Conservation (phyloP, 2,329 filamentous ascomycete species). For the Sclerotinia trifoliorum region DNA sequence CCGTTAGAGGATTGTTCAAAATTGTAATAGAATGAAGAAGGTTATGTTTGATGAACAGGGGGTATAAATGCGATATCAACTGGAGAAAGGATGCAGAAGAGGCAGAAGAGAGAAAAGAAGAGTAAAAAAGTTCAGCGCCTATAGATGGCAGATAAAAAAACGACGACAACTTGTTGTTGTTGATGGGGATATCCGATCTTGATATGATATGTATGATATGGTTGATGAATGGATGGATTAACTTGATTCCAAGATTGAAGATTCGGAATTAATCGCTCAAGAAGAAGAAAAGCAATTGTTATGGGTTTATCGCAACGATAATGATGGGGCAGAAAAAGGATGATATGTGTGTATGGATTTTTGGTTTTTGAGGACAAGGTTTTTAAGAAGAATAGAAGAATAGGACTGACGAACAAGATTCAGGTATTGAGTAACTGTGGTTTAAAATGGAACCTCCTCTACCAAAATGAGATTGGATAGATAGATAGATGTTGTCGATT, state of each 20-base stretch:
- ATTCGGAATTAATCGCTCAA: constrained; percentile 14
- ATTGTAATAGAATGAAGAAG: constrained; percentile 28
- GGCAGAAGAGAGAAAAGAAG: constrained; percentile 28
- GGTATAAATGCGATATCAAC: constrained; percentile 22
- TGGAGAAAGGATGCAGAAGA: constrained; percentile 16
- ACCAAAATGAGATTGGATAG: constrained; percentile 17
- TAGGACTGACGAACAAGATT: constrained; percentile 41
- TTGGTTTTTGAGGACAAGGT: constrained; percentile 28
- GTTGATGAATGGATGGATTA: constrained; percentile 6
- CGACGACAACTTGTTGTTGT: constrained; percentile 28
- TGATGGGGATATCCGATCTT: constrained; percentile 21
- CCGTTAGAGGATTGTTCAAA: constrained; percentile 41
- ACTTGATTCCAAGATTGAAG: constrained; percentile 9
- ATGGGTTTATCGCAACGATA: constrained; percentile 25
- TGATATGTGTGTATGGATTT: constrained; percentile 23
- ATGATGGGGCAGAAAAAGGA: constrained; percentile 35
- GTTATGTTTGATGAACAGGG: constrained; percentile 26
- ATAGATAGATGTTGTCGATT: constrained; percentile 15
- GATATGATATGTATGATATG: constrained; percentile 22
- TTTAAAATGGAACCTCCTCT: constrained; percentile 1
- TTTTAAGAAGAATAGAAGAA: constrained; percentile 24
- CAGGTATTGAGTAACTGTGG: constrained; percentile 19
- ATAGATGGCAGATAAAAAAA: constrained; percentile 29
- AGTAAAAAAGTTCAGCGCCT: constrained; percentile 32
- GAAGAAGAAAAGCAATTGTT: constrained; percentile 19